phyloP scores from a whole-genome alignment of 1,284 basidiomycete species.

The Apiotrichum sp. region DNA sequence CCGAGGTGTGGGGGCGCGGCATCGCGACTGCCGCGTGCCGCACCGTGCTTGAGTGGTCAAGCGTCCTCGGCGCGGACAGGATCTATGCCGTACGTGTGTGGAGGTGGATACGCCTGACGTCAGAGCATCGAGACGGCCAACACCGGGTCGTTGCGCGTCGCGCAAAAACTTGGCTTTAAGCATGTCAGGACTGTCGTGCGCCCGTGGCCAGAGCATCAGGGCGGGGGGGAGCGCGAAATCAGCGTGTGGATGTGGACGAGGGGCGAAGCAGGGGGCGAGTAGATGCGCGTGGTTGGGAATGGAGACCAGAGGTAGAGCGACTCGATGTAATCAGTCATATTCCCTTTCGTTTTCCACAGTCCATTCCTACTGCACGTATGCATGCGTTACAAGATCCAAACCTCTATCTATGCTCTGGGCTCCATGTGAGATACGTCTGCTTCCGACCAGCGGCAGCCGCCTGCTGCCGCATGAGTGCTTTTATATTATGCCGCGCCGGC shows the following conservation, averaged over 20 bases:
- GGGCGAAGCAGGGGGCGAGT: no score
- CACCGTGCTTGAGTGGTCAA: background rate
- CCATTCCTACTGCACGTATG: background rate
- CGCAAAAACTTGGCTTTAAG: background rate
- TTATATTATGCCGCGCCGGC: background rate
- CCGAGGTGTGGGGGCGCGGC: background rate
- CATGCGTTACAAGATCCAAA: background rate
- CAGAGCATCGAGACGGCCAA: slow-evolving; percentile 3
- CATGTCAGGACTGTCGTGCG: background rate
- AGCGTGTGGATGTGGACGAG: background rate
- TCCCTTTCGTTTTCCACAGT: no score
- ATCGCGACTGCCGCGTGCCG: background rate
- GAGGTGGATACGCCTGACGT: background rate
- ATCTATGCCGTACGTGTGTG: background rate
- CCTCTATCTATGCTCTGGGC: background rate
- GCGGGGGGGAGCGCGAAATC: background rate
- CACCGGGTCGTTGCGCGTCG: background rate
- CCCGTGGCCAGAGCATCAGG: background rate
- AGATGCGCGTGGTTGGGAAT: no score
- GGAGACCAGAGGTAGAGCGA: no score
- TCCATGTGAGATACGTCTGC: background rate
- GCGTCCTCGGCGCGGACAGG: background rate
- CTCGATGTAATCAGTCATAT: no score
- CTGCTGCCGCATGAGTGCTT: no score
- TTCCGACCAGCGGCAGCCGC: no score